Evolutionary conservation across 352 stramenopile genomes (phyloP), one percentile per base, ranked within the genome.

Genomic region (Phytophthora sansomeana): DNA sequence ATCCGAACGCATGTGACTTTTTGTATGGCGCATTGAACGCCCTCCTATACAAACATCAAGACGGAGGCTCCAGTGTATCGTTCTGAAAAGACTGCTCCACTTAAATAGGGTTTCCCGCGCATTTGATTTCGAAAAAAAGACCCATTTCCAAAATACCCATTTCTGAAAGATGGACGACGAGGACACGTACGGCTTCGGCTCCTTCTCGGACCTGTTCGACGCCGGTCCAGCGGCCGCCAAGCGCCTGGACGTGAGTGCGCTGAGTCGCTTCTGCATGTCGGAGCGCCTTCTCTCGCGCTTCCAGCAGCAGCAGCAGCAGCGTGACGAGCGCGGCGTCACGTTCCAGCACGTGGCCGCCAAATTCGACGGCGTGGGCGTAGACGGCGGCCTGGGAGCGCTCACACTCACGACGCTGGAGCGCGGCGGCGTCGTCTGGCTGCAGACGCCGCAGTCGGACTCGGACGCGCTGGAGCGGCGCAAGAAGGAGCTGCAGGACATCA

Each of bases 181-280:
- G 30, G 81, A 90, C 53, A 80, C 72, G 58, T 89, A 89, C 67
- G 83, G 81, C 83, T 92, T 90, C 57, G 76, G 80, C 36, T 86
- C 83, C 47, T 84, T 81, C 69, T 77, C 79, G 24, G 80, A 89
- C 8, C 72, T 92, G 65, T 88, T 92, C 60, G 35, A 62, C 13
- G 10, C 21, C 16, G 38, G 44, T 6, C 10, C 53, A 6, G 14
- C 48, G 10, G 28, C 36, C 2, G 17, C 35, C 9, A 76, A 80
- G 52, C 57, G 44, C 5, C 56, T 90, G 36, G 76, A 87, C 41
- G 32, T 81, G 33, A 24, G 21, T 5, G 74, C 75, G 4, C 58
- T 85, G 52, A 78, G 74, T 30, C 69, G 57, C 48, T 79, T 85
- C 56, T 89, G 72, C 71, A 83, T 84, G 73, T 75, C 71, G 0